Evolutionary conservation across 257 asterid species (phyloP), one percentile per base, ranked within the genome.

Genomic region (Petunia axillaris): DNA sequence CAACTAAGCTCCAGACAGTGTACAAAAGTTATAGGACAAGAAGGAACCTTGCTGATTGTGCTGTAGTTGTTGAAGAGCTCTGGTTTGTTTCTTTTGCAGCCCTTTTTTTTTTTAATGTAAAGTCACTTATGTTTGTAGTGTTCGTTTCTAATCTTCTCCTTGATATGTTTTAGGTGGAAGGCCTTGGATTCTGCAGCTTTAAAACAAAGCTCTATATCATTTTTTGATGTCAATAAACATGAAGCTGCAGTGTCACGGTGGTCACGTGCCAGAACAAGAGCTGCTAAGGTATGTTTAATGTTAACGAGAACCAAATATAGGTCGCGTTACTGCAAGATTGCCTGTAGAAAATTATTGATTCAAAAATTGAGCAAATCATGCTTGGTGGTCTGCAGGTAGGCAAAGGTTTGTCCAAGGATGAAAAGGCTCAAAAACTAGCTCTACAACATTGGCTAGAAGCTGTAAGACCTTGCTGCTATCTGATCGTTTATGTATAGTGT

Each of bases 401-500:
- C 4, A 92, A 91, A 78, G 97, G 97, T 55, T 81, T 92, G 55
- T 81, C 83, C 11, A 85, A 91, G 81, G 97, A 92, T 84, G 96
- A 91, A 68, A 89, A 87, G 50, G 97, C 94, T 74, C 96, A 87
- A 75, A 93, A 91, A 76, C 84, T 93, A 58, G 97, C 97, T 75
- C 85, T 91, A 74, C 97, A 88, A 79, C 97, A 93, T 83, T 92
- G 97, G 97, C 91, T 92, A 59, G 97, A 91, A 87, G 97, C 93
- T 73, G 95, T 92, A 88, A 84, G 88, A 66, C 60, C 74, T 83
- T 36, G 38, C 46, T 58, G 36, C 52, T 55, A 55, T 46, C 60
- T 43, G n/a, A 78, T 48, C 3, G 10, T 43, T 36, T 38, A 44
- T 9, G 41, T 46, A 25, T 66, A 66, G 25, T 25, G 25, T 41